Evolutionary conservation across 441 rosid species (phyloP).

Genomic region (Populus hybrid): DNA sequence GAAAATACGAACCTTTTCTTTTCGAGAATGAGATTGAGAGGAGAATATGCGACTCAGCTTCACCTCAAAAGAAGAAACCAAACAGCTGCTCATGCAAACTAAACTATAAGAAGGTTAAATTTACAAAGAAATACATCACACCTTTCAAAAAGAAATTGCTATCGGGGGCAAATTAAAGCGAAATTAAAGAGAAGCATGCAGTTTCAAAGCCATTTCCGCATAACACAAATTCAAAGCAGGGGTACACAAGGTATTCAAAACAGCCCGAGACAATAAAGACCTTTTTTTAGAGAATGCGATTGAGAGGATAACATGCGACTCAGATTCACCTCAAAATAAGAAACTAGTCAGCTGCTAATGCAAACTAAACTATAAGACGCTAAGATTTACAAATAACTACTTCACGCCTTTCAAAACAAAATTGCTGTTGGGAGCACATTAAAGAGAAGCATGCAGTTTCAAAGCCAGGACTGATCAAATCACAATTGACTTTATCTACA

Average conservation of each 20-base stretch:
- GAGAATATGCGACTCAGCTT: background rate
- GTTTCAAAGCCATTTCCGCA: background rate
- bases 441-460: conserved; percentile 5
- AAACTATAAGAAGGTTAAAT: conserved; percentile 25
- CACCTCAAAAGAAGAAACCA: conserved; percentile 11
- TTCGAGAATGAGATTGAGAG: background rate
- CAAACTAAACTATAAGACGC: conserved; percentile 18
- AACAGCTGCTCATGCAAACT: conserved; percentile 24
- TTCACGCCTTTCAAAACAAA: conserved; percentile 35
- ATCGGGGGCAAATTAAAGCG: background rate
- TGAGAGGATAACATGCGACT: background rate
- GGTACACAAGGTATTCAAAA: no score
- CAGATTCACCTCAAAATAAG: conserved; percentile 4
- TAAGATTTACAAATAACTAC: conserved; percentile 40
- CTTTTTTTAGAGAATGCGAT: no score
- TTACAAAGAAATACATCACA: conserved; percentile 40
- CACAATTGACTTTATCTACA: conserved; percentile 46
- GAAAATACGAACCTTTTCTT: no score
- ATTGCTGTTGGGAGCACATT: conserved; percentile 19
- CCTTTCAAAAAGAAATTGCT: conserved; percentile 34
- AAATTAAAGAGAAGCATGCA: conserved; percentile 8
- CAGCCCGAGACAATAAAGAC: no score
- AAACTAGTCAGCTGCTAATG: conserved; percentile 24
- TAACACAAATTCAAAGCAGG: no score
- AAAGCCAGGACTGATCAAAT: conserved; percentile 11